Evolutionary conservation across 305 asterid species (phyloP).

Genomic region (Fraxinus xanthoxyloides): DNA sequence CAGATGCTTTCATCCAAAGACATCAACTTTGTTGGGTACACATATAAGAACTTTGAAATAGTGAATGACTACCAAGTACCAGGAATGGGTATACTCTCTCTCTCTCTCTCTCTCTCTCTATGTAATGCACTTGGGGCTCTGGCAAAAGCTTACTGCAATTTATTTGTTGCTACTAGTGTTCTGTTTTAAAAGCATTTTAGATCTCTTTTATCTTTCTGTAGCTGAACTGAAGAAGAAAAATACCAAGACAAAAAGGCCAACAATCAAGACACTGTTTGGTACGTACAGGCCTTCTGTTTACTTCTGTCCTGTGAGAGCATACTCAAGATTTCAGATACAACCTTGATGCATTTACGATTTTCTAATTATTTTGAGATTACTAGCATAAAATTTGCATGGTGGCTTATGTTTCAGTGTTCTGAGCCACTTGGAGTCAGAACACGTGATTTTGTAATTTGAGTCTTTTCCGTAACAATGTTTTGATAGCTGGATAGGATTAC

Average conservation of each 20-base stretch:
- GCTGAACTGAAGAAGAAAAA: slow-evolving; percentile 93
- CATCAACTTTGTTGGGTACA: slow-evolving; percentile 92
- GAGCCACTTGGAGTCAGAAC: not conserved
- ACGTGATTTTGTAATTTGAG: not conserved
- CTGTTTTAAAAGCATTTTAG: not conserved
- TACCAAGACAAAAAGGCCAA: slow-evolving; percentile 73
- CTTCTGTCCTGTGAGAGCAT: slow-evolving; percentile 18
- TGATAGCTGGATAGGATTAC: not conserved
- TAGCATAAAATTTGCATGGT: not conserved
- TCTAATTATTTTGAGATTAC: not conserved
- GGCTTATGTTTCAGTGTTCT: not conserved
- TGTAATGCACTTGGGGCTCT: not conserved
- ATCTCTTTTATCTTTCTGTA: slow-evolving; percentile 29
- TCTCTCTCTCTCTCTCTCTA: not conserved
- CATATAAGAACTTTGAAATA: slow-evolving; percentile 92
- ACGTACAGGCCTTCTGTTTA: slow-evolving; percentile 25
- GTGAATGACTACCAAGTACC: slow-evolving; percentile 94
- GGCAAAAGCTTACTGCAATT: not conserved
- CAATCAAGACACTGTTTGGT: slow-evolving; percentile 89
- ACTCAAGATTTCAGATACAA: not conserved
- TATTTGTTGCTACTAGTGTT: not conserved
- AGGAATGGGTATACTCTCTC: slow-evolving; percentile 70
- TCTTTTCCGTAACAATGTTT: not conserved
- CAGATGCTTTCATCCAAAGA: slow-evolving; percentile 98
- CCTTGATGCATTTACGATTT: not conserved